A percentile compares a stretch with the other conserved stretches of the same genome.
phyloP scores from a whole-genome alignment of 108 stramenopile genomes.

The Epithemia pelagica region DNA sequence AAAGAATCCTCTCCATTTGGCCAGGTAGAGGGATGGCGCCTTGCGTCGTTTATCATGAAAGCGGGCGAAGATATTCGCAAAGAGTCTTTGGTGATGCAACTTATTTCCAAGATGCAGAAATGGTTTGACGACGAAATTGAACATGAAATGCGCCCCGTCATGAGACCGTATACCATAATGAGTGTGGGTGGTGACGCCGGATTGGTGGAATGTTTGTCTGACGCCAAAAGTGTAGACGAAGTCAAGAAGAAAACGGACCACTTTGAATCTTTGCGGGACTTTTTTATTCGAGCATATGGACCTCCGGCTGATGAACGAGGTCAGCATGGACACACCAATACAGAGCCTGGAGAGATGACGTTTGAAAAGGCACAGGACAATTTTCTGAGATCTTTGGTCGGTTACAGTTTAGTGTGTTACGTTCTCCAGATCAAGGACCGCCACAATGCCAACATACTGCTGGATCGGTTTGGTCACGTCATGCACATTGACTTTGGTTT shows the following conservation, averaged over 20 bases:
- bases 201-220: conserved; percentile 75
- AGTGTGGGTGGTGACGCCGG: conserved; percentile 84
- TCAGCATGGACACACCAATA: not conserved
- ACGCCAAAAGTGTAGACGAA: conserved; percentile 82
- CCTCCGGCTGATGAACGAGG: conserved; percentile 18
- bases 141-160: conserved; percentile 48
- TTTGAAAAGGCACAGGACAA: conserved; percentile 84
- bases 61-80: conserved; percentile 87
- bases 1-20: conserved; percentile 67
- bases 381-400: conserved; percentile 81
- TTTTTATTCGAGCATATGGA: conserved; percentile 75
- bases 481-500: conserved; percentile 97
- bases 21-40: conserved; percentile 70
- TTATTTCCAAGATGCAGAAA: conserved; percentile 61
- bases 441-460: conserved; percentile 95
- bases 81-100: conserved; percentile 86
- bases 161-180: conserved; percentile 87
- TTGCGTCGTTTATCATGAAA: conserved; percentile 83
- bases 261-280: conserved; percentile 62
- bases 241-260: conserved; percentile 78
- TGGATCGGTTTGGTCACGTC: conserved; percentile 67
- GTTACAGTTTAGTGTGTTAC: conserved; percentile 91
- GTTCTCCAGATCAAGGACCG: conserved; percentile 95
- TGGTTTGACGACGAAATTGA: conserved; percentile 80
- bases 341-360: conserved; percentile 19